These are phyloP conservation scores for Colletotrichum siamense DNA, from an alignment of 2,329 filamentous ascomycete species.

Conservation along the genomic window DNA sequence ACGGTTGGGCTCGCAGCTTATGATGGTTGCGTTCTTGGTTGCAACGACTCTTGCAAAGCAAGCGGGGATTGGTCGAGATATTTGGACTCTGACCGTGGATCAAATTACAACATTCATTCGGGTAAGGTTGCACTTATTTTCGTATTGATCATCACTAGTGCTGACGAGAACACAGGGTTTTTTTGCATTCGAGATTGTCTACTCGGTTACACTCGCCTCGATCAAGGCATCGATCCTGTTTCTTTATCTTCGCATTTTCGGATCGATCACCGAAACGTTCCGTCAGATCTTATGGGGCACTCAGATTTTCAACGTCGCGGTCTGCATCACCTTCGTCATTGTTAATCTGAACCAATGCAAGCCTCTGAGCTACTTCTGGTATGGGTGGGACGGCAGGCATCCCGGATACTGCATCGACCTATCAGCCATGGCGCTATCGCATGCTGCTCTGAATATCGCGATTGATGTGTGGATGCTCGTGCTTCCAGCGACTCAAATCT, in stretches of 20 bases:
- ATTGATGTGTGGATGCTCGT: constrained; percentile 13
- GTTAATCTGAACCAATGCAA: constrained; percentile 34
- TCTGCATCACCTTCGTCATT: constrained; percentile 33
- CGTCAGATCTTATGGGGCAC: constrained; percentile 27
- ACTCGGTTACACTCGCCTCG: constrained; percentile 38
- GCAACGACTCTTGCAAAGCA: not conserved
- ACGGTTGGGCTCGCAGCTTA: not conserved
- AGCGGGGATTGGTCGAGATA: not conserved
- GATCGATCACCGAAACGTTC: constrained; percentile 30
- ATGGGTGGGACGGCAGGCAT: constrained; percentile 8
- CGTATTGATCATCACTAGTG: not conserved
- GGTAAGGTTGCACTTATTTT: not conserved
- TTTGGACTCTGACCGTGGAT: not conserved
- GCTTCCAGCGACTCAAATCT: constrained; percentile 5
- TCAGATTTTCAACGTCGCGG: not conserved
- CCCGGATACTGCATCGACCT: constrained; percentile 2
- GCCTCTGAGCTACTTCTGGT: constrained; percentile 15
- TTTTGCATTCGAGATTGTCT: constrained; percentile 12
- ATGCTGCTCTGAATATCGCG: constrained; percentile 2
- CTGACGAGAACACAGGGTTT: not conserved
- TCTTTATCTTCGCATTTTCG: constrained; percentile 42
- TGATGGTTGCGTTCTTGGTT: constrained; percentile 10
- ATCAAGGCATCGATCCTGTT: constrained; percentile 40
- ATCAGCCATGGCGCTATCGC: constrained; percentile 1
- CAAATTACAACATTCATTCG: not conserved